These are phyloP conservation scores for Ochetophila trinervis DNA, from an alignment of 306 rosid genomes.

Conservation along the genomic window DNA sequence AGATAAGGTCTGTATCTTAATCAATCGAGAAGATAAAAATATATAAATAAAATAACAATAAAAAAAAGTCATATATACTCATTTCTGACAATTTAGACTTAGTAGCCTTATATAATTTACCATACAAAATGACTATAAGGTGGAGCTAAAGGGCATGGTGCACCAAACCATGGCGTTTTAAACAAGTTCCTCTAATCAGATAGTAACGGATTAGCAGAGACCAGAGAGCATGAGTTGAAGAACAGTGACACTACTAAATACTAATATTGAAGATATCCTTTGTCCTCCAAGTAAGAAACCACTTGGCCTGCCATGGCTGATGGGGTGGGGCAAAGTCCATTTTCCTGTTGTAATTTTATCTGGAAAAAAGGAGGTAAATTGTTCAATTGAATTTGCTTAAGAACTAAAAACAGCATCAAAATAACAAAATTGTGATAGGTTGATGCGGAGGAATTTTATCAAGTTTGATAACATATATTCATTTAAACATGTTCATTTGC, in stretches of 20 bases:
- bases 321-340: constrained; percentile 60
- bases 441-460: background rate
- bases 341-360: constrained; percentile 53
- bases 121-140: no score
- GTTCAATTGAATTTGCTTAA: constrained; percentile 13
- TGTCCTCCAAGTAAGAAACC: constrained; percentile 60
- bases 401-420: constrained; percentile 8
- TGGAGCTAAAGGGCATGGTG: no score
- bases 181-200: no score
- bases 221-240: no score
- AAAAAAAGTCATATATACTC: no score
- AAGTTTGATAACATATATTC: background rate
- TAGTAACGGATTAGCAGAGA: no score
- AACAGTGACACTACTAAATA: constrained; percentile 3
- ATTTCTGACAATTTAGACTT: no score
- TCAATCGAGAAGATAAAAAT: no score
- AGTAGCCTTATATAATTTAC: no score
- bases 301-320: constrained; percentile 57
- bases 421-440: background rate
- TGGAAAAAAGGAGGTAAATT: constrained; percentile 22
- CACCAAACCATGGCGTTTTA: no score
- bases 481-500: background rate
- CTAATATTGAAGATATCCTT: constrained; percentile 58
- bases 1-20: no score
- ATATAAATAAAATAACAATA: no score